Evolutionary conservation across 805 yeast genomes (phyloP), one percentile per base, ranked within the genome.

Genomic region (Kluyveromyces lactis): DNA sequence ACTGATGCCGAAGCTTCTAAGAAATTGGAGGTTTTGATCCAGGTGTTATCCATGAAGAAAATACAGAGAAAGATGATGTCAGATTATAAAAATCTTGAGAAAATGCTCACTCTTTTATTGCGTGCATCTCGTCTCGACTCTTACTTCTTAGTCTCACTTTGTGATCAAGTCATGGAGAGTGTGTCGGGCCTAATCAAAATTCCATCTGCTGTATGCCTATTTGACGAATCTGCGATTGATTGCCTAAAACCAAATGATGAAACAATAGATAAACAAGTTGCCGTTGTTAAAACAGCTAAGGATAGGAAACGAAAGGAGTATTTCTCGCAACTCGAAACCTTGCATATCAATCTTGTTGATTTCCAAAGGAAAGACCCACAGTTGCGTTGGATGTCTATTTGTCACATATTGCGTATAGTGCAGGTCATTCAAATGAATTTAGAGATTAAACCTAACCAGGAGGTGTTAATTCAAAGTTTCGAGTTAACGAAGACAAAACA

Each of bases 221-320:
- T 81, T 39, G 55, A 58, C 5, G 50, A 55, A 7, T 52, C 53
- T 13, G 45, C 43, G 48, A 60, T 35, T 51, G 70, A 69, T 11
- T 34, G 62, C 2, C 72, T 83, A 21, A 66, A 72, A 42, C 90
- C 90, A 0, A 79, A 81, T 0, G 89, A 79, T 50, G 64, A 60
- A 17, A 63, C 60, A 15, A 72, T 79, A 38, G 79, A 74, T 35
- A 45, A 69, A 21, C 85, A 81, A 51, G 71, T 83, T 19, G 60
- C 68, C 13, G 75, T 80, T 0, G 75, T 84, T 11, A 69, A 64
- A 31, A 44, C 63, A n/a, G 89, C 89, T 0, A 84, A 84, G 48
- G 73, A 72, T 16, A 64, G 59, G 38, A 84, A 81, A 54, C 65
- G 81, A 44, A 53, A 53, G 8, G 26, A 58, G 0, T 72, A 72